Evolutionary conservation across 1,139 yeast genomes (phyloP).

Genomic region (Yamadazyma diospyri): DNA sequence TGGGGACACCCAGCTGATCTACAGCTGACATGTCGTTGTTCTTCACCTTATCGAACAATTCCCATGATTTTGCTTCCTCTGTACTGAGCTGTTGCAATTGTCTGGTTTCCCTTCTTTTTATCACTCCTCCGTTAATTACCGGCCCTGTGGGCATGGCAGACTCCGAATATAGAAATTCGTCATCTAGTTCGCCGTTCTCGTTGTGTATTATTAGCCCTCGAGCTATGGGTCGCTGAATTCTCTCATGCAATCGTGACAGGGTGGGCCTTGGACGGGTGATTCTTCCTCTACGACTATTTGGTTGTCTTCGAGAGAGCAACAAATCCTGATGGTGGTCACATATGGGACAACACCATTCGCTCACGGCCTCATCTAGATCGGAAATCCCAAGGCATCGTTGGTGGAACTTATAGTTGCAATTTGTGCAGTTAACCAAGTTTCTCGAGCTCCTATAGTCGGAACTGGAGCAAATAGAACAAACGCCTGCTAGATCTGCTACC

Average conservation of each 20-base stretch:
- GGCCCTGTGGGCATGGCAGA: slow-evolving; percentile 10
- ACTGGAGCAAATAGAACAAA: slow-evolving; percentile 37
- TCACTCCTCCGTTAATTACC: slow-evolving; percentile 40
- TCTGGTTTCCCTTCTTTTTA: slow-evolving; percentile 34
- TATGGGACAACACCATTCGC: slow-evolving; percentile 42
- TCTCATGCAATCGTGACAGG: background rate
- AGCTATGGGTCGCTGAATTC: background rate
- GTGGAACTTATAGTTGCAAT: slow-evolving; percentile 37
- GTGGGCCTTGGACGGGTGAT: background rate
- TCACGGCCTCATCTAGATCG: slow-evolving; percentile 11
- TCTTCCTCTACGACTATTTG: background rate
- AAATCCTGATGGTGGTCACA: slow-evolving; percentile 36
- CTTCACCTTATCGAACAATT: slow-evolving; percentile 32
- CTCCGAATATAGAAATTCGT: slow-evolving; percentile 23
- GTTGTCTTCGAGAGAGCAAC: background rate
- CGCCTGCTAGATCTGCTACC: slow-evolving; percentile 8
- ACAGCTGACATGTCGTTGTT: slow-evolving; percentile 9
- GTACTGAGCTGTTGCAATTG: slow-evolving; percentile 26
- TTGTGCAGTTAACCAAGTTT: slow-evolving; percentile 27
- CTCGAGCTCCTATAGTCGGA: slow-evolving; percentile 25
- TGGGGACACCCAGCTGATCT: background rate
- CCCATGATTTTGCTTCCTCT: slow-evolving; percentile 43
- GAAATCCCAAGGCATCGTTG: slow-evolving; percentile 29
- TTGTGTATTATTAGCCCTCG: slow-evolving; percentile 27
- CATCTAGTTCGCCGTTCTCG: slow-evolving; percentile 35